phyloP scores from a whole-genome alignment of 345 rosid species.

The Salix purpurea region DNA sequence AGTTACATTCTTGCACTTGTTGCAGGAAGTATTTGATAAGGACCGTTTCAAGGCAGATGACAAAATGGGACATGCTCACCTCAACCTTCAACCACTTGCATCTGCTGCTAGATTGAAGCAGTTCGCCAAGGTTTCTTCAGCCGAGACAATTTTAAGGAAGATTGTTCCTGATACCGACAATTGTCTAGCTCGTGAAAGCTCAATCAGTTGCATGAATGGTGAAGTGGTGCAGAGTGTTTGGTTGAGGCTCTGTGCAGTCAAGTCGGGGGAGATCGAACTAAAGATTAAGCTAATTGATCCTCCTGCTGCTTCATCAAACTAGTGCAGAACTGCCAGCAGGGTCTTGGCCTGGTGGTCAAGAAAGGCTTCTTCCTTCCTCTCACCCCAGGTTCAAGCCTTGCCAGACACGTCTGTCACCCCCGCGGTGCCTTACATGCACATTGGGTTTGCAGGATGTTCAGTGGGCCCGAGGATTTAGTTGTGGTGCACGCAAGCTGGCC shows the following conservation, averaged over 20 bases:
- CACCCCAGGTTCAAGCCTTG: too few relatives aligned
- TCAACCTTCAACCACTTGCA: conserved; percentile 79
- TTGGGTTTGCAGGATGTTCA: too few relatives aligned
- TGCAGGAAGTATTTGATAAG: conserved; percentile 93
- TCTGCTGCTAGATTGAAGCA: conserved; percentile 83
- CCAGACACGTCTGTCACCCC: too few relatives aligned
- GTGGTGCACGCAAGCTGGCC: too few relatives aligned
- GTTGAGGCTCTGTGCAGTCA: conserved; percentile 74
- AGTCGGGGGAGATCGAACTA: conserved; percentile 91
- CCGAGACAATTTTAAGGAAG: conserved; percentile 64
- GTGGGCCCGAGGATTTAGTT: too few relatives aligned
- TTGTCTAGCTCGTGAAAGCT: conserved; percentile 79
- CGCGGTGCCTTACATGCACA: too few relatives aligned
- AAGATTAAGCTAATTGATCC: conserved; percentile 61
- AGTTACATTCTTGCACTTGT: background rate
- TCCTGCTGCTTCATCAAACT: conserved; percentile 13
- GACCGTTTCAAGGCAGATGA: conserved; percentile 98
- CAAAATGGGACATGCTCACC: conserved; percentile 87
- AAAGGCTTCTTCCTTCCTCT: too few relatives aligned
- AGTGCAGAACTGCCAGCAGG: background rate
- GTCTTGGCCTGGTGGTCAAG: too few relatives aligned
- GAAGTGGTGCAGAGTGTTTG: conserved; percentile 87
- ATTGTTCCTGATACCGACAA: conserved; percentile 72
- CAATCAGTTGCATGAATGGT: conserved; percentile 62
- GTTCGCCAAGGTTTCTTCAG: conserved; percentile 58